phyloP scores from a whole-genome alignment of 139 green algal genomes.

The Chlorella sp. region DNA sequence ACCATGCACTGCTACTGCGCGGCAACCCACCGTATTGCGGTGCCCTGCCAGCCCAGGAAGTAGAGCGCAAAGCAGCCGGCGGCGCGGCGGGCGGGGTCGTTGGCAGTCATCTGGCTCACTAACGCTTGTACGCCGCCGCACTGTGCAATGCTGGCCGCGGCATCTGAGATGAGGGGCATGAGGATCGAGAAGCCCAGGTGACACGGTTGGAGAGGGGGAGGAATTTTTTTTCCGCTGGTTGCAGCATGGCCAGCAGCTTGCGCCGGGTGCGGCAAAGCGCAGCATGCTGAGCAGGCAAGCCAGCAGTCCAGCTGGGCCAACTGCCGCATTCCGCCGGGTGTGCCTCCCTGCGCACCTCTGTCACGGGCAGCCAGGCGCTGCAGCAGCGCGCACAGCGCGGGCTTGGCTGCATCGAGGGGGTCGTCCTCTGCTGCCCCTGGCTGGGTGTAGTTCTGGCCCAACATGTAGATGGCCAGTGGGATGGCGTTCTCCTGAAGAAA shows the following conservation, averaged over 20 bases:
- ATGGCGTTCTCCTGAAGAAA: constrained; percentile 19
- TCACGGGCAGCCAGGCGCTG: constrained; percentile 15
- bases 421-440: constrained; percentile 5
- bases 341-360: constrained; percentile 18
- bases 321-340: too few species aligned
- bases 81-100: background rate
- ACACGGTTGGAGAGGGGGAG: too few species aligned
- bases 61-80: constrained; percentile 8
- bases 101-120: background rate
- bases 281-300: too few species aligned
- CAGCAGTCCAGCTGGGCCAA: background rate
- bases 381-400: constrained; percentile 18
- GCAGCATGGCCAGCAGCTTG: too few species aligned
- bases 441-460: background rate
- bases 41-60: constrained; percentile 10
- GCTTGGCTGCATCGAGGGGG: background rate
- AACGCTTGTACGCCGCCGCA: constrained; percentile 10
- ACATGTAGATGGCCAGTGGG: constrained; percentile 20
- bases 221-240: background rate
- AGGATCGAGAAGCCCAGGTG: background rate
- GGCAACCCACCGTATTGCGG: background rate
- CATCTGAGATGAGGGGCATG: background rate
- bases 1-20: too few species aligned
- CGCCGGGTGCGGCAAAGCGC: too few species aligned
- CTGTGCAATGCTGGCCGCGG: constrained; percentile 10